Evolutionary conservation across 768 basidiomycete species (phyloP), one percentile per base, ranked within the genome.

Genomic region (Glaciozyma antarctica): DNA sequence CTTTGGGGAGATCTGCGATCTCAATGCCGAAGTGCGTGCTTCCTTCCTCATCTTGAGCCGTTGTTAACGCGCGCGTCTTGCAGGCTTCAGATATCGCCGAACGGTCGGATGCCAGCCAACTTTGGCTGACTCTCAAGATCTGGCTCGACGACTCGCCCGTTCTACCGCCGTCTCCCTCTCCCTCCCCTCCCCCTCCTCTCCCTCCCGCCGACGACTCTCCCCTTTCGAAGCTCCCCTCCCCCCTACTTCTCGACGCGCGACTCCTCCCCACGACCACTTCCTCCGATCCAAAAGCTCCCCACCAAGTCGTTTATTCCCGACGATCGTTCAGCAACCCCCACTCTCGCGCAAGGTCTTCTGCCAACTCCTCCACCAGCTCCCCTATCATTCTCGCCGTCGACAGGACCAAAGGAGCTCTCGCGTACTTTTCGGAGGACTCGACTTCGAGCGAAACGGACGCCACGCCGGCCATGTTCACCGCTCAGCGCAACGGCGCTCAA

Each of bases 371-470:
- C 38, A 12, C 38, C 38, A 41, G 38, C 30, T 65, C 60, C 19
- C 38, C 64, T 2, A 26, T 64, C 32, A 49, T 45, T 3, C 28
- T 61, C 0, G 60, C 64, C 26, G 52, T 48, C n/a, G 63, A 62
- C 19, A 30, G 7, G 5, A 4, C 41, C 45, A 54, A 49, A 15
- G 38, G n/a, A 9, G 26, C 63, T 4, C 62, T 70, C 53, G 65
- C 64, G 48, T 57, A 51, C 43, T 70, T 70, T 48, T 61, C 65
- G 5, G 69, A 70, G 32, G 69, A 66, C 30, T 61, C 64, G 30
- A 64, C 60, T 19, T 58, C 64, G 34, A 62, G 59, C 45, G 68
- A 69, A 43, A 58, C 58, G 2, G 63, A 62, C 12, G 38, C 57
- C 6, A 49, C 24, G 8, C 45, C 65, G 7, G 58, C 45, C 16